Percentiles rank a stretch among this genome's conserved stretches.
phyloP scores from a whole-genome alignment of 2,329 filamentous ascomycete species.

The Stachybotrys chartarum region DNA sequence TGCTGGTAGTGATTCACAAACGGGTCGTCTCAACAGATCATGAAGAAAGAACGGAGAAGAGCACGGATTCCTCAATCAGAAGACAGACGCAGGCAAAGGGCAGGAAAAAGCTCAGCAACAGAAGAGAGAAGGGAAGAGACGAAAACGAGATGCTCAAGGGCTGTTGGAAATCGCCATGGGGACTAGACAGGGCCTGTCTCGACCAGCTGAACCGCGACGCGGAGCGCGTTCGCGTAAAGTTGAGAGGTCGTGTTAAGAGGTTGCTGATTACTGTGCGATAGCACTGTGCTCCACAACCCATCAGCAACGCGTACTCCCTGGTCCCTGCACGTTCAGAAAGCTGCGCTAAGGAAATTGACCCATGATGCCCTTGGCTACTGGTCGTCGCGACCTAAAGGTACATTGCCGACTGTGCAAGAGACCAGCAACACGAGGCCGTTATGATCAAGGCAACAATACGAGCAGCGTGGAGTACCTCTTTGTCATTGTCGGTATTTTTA shows the following conservation, averaged over 20 bases:
- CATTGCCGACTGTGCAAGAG: too few relatives aligned
- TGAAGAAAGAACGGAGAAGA: constrained; percentile 1
- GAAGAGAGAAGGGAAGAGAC: neutral
- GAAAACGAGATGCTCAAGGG: neutral
- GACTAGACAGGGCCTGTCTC: neutral
- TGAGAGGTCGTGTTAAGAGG: neutral
- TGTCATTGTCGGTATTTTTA: too few relatives aligned
- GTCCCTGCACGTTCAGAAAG: too few relatives aligned
- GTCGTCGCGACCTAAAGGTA: too few relatives aligned
- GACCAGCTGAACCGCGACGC: constrained; percentile 6
- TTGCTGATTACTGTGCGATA: neutral
- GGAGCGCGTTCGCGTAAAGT: constrained; percentile 4
- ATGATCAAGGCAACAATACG: too few relatives aligned
- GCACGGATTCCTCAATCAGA: neutral
- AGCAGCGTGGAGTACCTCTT: too few relatives aligned
- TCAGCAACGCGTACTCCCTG: neutral
- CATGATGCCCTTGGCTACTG: too few relatives aligned
- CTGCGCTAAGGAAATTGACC: too few relatives aligned
- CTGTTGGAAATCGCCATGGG: neutral
- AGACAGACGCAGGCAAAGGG: neutral
- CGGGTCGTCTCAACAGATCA: neutral
- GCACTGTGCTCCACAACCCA: neutral
- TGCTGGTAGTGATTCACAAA: neutral
- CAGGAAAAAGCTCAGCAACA: neutral
- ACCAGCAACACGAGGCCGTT: too few relatives aligned